Percentiles rank a stretch among this genome's conserved stretches.
Evolutionary conservation across 2,329 filamentous ascomycete species (phyloP).

Genomic region (Dothideomycetes sp.): DNA sequence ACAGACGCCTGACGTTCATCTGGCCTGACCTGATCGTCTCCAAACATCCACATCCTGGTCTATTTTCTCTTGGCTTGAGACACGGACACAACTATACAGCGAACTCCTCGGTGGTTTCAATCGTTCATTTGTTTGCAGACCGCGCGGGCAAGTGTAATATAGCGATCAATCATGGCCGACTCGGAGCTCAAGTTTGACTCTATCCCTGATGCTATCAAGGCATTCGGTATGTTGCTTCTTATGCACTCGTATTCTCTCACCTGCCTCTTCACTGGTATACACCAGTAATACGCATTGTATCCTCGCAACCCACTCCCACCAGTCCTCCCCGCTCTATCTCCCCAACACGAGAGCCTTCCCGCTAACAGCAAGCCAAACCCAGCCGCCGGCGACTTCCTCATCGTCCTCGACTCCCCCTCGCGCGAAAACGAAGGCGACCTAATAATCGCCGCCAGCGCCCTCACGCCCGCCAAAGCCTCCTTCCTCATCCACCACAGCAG

Average conservation of each 20-base stretch:
- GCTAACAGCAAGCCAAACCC: slow-evolving; percentile 7
- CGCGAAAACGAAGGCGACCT: slow-evolving; percentile 98
- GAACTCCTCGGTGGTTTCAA: no score
- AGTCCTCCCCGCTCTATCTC: neutral
- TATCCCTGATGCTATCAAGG: slow-evolving; percentile 28
- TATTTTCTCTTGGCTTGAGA: no score
- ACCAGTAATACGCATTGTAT: no score
- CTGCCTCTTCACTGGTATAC: no score
- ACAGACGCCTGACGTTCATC: no score
- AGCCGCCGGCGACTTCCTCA: slow-evolving; percentile 70
- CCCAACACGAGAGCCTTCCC: slow-evolving; percentile 7
- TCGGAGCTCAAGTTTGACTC: slow-evolving; percentile 21
- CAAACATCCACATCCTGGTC: no score
- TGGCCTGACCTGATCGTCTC: no score
- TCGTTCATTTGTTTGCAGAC: no score
- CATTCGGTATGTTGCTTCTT: slow-evolving; percentile 20
- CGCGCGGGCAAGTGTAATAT: no score
- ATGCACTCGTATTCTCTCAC: no score
- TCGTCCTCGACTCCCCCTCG: slow-evolving; percentile 83
- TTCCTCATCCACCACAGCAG: slow-evolving; percentile 89
- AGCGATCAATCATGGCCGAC: slow-evolving; percentile 8
- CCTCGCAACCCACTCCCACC: no score
- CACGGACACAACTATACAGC: no score
- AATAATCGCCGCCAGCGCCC: slow-evolving; percentile 77
- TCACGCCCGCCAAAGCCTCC: slow-evolving; percentile 84